A percentile compares a stretch with the other conserved stretches of the same genome.
phyloP scores from a whole-genome alignment of 2,329 filamentous ascomycete species.

The Colletotrichum sidae region DNA sequence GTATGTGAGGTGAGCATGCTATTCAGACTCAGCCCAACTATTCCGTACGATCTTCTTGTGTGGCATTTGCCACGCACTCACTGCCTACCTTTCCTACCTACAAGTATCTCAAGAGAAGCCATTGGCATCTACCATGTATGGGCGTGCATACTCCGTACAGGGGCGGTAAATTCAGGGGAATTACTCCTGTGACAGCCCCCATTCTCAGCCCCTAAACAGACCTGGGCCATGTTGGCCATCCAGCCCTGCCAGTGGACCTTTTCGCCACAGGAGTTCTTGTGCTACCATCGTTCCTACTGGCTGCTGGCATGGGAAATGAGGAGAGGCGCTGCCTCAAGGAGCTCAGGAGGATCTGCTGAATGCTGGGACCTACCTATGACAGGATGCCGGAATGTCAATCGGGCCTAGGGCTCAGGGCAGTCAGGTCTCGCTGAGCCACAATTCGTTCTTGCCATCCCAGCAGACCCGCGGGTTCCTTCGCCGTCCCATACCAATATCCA shows the following conservation, averaged over 20 bases:
- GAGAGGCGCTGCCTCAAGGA: background rate
- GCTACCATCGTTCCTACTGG: too few relatives aligned
- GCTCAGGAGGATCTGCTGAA: slow-evolving; percentile 10
- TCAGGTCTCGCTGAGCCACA: background rate
- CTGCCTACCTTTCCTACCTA: too few relatives aligned
- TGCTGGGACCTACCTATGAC: slow-evolving; percentile 1
- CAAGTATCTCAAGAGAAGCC: background rate
- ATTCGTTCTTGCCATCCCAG: background rate
- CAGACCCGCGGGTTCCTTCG: background rate
- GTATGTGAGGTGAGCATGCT: too few relatives aligned
- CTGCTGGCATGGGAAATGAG: too few relatives aligned
- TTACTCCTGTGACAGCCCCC: slow-evolving; percentile 24
- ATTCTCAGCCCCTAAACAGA: slow-evolving; percentile 1
- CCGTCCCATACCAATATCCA: slow-evolving; percentile 8
- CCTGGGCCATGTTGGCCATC: background rate
- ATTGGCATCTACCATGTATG: background rate
- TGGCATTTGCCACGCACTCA: too few relatives aligned
- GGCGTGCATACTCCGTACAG: background rate
- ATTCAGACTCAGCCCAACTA: too few relatives aligned
- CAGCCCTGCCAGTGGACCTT: slow-evolving; percentile 29
- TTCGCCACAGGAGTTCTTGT: slow-evolving; percentile 21
- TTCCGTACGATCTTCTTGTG: too few relatives aligned
- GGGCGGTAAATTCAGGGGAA: slow-evolving; percentile 26
- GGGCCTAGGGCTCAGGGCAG: background rate
- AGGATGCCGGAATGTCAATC: slow-evolving; percentile 4